These are phyloP conservation scores for Austroboletus rostrupii DNA, from an alignment of 1,284 basidiomycete species.

Conservation along the genomic window DNA sequence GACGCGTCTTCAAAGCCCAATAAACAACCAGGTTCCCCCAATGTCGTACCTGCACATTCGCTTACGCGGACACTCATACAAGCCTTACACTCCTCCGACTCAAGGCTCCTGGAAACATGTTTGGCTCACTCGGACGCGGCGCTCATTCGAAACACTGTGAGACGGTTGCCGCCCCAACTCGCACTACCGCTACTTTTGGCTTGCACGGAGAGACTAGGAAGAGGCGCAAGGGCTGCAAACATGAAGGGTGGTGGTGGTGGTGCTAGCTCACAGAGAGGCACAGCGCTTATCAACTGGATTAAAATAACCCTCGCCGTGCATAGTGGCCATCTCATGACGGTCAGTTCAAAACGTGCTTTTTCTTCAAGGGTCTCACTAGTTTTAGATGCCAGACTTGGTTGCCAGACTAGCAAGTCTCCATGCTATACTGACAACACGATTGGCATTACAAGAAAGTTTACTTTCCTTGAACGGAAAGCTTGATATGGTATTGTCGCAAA, in stretches of 20 bases:
- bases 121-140: conserved; percentile 78
- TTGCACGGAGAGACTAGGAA: conserved; percentile 85
- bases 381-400: conserved; percentile 81
- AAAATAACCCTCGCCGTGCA: conserved; percentile 84
- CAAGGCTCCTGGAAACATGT: conserved; percentile 84
- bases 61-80: conserved; percentile 94
- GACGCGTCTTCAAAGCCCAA: conserved; percentile 25
- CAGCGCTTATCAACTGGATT: conserved; percentile 85
- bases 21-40: conserved; percentile 33
- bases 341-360: conserved; percentile 37
- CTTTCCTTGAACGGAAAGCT: conserved; percentile 85
- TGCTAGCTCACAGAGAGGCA: conserved; percentile 83
- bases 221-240: conserved; percentile 68
- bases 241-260: conserved; percentile 80
- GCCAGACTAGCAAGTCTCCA: conserved; percentile 82
- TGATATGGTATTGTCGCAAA: conserved; percentile 92
- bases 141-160: conserved; percentile 86
- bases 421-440: conserved; percentile 74
- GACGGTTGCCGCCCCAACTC: conserved; percentile 84
- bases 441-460: conserved; percentile 82
- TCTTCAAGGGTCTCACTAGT: conserved; percentile 22
- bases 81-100: conserved; percentile 93
- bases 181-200: conserved; percentile 85
- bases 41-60: conserved; percentile 76
- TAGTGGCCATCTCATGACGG: conserved; percentile 92